These are phyloP conservation scores for Saccharomyces jurei DNA, from an alignment of 805 yeast genomes.

Conservation along the genomic window DNA sequence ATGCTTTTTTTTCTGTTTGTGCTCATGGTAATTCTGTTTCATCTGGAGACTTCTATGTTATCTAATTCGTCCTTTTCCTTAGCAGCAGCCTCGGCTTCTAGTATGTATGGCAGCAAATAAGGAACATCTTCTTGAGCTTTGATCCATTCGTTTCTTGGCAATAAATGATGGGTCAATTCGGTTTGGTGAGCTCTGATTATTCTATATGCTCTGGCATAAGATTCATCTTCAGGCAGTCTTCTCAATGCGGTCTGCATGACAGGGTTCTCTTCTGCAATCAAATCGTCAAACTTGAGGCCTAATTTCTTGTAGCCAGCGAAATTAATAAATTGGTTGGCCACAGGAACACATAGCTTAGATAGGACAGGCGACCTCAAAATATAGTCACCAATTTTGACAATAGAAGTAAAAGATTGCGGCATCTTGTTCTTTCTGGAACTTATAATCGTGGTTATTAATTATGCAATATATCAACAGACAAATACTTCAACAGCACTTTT, in stretches of 20 bases:
- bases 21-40: not conserved
- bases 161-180: constrained; percentile 71
- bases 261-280: constrained; percentile 81
- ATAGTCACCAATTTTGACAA: constrained; percentile 68
- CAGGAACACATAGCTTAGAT: constrained; percentile 68
- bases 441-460: not conserved
- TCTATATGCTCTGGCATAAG: constrained; percentile 89
- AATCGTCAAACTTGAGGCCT: constrained; percentile 87
- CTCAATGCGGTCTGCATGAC: constrained; percentile 76
- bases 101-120: constrained; percentile 78
- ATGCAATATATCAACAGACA: not conserved
- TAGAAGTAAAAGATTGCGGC: constrained; percentile 51
- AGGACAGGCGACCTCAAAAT: constrained; percentile 74
- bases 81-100: constrained; percentile 91
- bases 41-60: constrained; percentile 45
- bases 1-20: not conserved
- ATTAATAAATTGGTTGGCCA: constrained; percentile 63
- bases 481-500: not conserved
- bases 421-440: constrained; percentile 8
- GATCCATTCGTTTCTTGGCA: constrained; percentile 73
- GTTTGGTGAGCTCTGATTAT: constrained; percentile 86
- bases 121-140: constrained; percentile 73
- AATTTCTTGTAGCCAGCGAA: constrained; percentile 89
- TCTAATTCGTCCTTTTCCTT: constrained; percentile 84
- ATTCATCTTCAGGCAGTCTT: constrained; percentile 78